These are phyloP conservation scores for Sorghum bicolor DNA, from an alignment of 176 grass and related monocot species.

Conservation along the genomic window DNA sequence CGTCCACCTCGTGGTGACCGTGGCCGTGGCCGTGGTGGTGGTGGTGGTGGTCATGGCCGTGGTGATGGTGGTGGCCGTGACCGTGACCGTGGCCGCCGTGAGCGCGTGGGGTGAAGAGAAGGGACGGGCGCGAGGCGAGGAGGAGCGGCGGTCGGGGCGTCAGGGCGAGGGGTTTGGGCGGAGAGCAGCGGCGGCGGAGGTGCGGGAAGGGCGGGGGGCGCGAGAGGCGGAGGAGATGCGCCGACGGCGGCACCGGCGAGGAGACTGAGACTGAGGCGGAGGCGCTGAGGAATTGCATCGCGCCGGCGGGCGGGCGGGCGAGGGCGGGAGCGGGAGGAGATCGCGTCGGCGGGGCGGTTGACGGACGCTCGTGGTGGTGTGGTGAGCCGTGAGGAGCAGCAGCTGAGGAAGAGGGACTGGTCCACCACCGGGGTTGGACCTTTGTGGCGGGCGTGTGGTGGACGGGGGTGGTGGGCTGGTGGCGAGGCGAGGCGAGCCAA, in stretches of 20 bases:
- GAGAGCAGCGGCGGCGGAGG: slow-evolving; percentile 30
- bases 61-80: background rate
- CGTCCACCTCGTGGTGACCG: slow-evolving; percentile 19
- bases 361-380: slow-evolving; percentile 8
- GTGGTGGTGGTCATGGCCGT: slow-evolving; percentile 2
- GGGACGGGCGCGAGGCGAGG: slow-evolving; percentile 21
- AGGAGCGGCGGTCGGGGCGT: slow-evolving; percentile 1
- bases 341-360: slow-evolving; percentile 16
- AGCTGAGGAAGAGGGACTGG: background rate
- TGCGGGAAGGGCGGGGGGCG: slow-evolving; percentile 31
- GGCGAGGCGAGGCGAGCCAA: slow-evolving; percentile 5
- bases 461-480: slow-evolving; percentile 5
- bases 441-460: slow-evolving; percentile 19
- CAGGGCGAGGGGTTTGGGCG: background rate
- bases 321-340: background rate
- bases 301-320: background rate
- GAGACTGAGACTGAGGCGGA: slow-evolving; percentile 17
- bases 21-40: slow-evolving; percentile 9
- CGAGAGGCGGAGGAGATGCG: slow-evolving; percentile 25
- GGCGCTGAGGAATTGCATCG: slow-evolving; percentile 42
- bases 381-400: background rate
- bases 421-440: slow-evolving; percentile 30
- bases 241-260: slow-evolving; percentile 8
- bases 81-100: slow-evolving; percentile 34
- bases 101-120: slow-evolving; percentile 23